Evolutionary conservation across 345 rosid species (phyloP), one percentile per base, ranked within the genome.

Genomic region (Viola odorata): DNA sequence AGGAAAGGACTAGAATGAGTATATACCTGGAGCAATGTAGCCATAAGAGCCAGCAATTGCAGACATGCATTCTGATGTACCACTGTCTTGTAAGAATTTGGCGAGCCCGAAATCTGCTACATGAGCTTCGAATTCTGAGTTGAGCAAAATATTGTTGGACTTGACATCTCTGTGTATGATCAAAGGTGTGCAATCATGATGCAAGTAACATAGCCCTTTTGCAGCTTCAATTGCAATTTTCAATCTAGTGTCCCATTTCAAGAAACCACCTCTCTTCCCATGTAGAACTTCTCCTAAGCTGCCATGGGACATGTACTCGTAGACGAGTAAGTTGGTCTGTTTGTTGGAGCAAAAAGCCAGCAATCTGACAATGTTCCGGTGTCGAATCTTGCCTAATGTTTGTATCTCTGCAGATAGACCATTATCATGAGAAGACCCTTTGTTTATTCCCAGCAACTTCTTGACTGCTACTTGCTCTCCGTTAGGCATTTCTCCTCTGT

Each of bases 41-140:
- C 94, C 94, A 53, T 86, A 86, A 61, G 87, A 82, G 2, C 94
- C 87, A 0, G 94, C 89, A 17, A 86, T 79, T 6, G 84, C 89
- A 0, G 94, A 86, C 94, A 86, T 86, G 64, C 89, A 84, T 72
- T 84, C 80, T 6, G 89, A 80, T 6, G 77, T 74, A 5, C 84
- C 89, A 0, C 81, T 71, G 15, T 82, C 83, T 8, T 58, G 58
- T 58, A 86, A 49, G 80, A 86, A 86, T 62, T 86, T 86, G 47
- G 94, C 89, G 1, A 86, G 78, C 8, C 94, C 94, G 6, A 86
- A 86, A 55, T 86, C 89, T 0, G 94, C 94, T 0, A 84, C 84
- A 6, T 86, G 94, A 12, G 94, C 94, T 72, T 86, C 94, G 3
- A 80, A 80, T 67, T 75, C 82, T 1, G 89, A 86, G 61, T 79